Percentiles rank a stretch among this genome's conserved stretches.
Conservation (phyloP, 768 basidiomycete species). For the Auricularia cornea region DNA sequence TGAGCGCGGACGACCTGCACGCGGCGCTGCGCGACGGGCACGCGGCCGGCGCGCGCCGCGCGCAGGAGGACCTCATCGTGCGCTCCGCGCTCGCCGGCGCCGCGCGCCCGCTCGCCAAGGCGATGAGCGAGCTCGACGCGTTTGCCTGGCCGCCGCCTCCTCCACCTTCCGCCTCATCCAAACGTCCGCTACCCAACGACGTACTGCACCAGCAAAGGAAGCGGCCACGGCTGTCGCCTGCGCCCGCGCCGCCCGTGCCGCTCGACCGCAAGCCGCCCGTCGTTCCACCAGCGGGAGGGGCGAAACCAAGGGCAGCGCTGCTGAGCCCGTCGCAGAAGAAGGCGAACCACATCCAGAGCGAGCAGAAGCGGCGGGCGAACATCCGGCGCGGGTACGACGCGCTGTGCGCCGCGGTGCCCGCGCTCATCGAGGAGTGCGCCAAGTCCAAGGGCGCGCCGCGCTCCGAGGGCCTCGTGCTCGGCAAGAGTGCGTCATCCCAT, state of each 20-base stretch:
- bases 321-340: conserved; percentile 83
- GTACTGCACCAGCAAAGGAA: too few relatives aligned
- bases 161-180: too few relatives aligned
- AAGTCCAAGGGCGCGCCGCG: conserved; percentile 65
- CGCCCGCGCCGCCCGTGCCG: background rate
- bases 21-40: background rate
- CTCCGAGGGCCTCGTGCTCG: conserved; percentile 83
- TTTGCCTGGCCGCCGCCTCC: background rate
- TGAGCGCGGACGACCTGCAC: background rate
- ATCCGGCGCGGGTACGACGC: conserved; percentile 85
- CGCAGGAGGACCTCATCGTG: background rate
- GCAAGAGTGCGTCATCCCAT: conserved; percentile 58
- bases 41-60: background rate
- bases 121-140: background rate
- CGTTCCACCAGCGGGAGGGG: background rate
- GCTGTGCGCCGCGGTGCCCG: conserved; percentile 74
- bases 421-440: conserved; percentile 51
- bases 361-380: conserved; percentile 89
- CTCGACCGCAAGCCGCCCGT: background rate
- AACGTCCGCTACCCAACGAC: too few relatives aligned
- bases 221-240: too few relatives aligned
- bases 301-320: conserved; percentile 23
- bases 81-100: background rate
- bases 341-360: conserved; percentile 87
- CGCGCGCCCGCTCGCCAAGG: background rate